Evolutionary conservation across 176 grass and related monocot species (phyloP), one percentile per base, ranked within the genome.

Genomic region (Aegilops umbellulata): DNA sequence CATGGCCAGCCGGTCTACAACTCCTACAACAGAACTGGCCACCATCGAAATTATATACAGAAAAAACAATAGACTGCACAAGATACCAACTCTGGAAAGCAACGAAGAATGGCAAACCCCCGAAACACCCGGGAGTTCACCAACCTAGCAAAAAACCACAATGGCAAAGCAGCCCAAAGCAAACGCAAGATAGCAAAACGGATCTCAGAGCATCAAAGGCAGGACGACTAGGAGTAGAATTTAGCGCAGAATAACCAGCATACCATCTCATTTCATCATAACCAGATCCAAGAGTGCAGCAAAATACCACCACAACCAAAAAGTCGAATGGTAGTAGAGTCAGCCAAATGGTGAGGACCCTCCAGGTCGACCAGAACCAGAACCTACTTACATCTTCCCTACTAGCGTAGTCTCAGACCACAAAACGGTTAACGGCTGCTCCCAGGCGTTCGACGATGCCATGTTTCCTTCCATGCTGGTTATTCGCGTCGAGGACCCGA

Each of bases 351-450:
- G 76, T 83, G 6, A 68, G 30, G 53, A 25, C 77, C 2, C 42
- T 80, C 87, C 53, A 16, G 7, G 79, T 24, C 31, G 2, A 57
- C 55, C 41, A 0, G 84, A 25, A 27, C 79, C 78, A 58, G 53
- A 58, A 58, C 53, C 53, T 74, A 81, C 32, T 14, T 74, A 80
- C 86, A 87, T 47, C 42, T 65, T 36, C 53, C 53, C n/a, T 32
- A 58, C 53, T n/a, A 7, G 12, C 61, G 4, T 15, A 14, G 44
- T 47, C 53, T 46, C 77, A 66, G 19, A 32, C n/a, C 74, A n/a
- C 19, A 22, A 55, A 31, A 74, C n/a, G 53, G 41, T 80, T 68
- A 49, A 44, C 36, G 65, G 41, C 82, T 57, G 67, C 66, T 84
- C 39, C 53, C 87, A 80, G 78, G 70, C 23, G 10, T 65, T 22